Percentiles rank a stretch among this genome's conserved stretches.
Evolutionary conservation across 2,329 filamentous ascomycete genomes (phyloP).

Genomic region (Fusarium floridanum): DNA sequence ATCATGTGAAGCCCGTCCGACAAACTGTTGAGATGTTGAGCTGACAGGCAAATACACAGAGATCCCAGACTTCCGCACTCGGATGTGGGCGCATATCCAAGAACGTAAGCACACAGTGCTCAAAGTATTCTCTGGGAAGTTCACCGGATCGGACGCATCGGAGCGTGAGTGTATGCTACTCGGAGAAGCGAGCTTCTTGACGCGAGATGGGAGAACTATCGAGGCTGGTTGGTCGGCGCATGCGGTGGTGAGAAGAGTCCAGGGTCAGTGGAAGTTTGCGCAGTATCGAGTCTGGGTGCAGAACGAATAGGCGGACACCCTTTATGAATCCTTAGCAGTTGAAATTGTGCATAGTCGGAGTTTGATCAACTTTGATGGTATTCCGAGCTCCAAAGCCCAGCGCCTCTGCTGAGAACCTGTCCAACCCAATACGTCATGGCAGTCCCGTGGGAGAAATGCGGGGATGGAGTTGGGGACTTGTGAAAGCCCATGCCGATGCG

Average conservation of each 20-base stretch:
- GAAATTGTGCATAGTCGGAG: slow-evolving; percentile 26
- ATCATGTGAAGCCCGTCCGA: slow-evolving; percentile 2
- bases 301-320: slow-evolving; percentile 32
- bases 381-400: background rate
- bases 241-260: slow-evolving; percentile 46
- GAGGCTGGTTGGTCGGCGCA: slow-evolving; percentile 51
- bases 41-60: slow-evolving; percentile 51
- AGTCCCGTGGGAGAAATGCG: slow-evolving; percentile 29
- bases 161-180: slow-evolving; percentile 53
- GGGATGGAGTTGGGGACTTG: slow-evolving; percentile 11
- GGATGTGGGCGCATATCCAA: slow-evolving; percentile 60
- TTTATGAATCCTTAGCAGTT: slow-evolving; percentile 26
- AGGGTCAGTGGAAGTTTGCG: slow-evolving; percentile 51
- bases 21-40: slow-evolving; percentile 1
- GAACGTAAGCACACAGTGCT: slow-evolving; percentile 56
- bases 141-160: slow-evolving; percentile 40
- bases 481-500: slow-evolving; percentile 25
- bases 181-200: slow-evolving; percentile 47
- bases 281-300: slow-evolving; percentile 52
- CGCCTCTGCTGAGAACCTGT: slow-evolving; percentile 1
- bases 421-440: slow-evolving; percentile 37
- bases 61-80: slow-evolving; percentile 54
- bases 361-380: slow-evolving; percentile 18
- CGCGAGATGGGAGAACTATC: slow-evolving; percentile 44
- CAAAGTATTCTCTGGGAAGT: slow-evolving; percentile 58